Base-by-base conservation (phyloP, 805 yeast species). In the Candida adriatica region DNA sequence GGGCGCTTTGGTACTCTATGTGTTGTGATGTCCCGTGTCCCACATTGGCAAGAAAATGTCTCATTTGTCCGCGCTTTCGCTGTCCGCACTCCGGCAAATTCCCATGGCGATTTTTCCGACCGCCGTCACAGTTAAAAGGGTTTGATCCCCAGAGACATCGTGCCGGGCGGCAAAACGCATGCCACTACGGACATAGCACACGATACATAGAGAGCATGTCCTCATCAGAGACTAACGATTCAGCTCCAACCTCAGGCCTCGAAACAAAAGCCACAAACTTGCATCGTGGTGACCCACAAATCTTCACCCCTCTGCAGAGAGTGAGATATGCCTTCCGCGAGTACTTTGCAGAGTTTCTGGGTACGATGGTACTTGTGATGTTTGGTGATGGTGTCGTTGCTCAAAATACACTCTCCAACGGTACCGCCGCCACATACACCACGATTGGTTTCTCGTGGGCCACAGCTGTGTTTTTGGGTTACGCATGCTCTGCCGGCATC, bases 391-490 rank as follows among this genome's bases (percentile, higher is more conserved):
- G 73, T 26, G 67, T 64, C 21, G 64, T 61, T 28, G 67, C 70
- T 24, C 78, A 72, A 51, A 55, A 48, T 18, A 45, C 46, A 22
- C 37, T 65, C 5, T 66, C 70, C 8, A 31, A 43, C 3, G 60
- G 54, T 15, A 34, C 43, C 6, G 58, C 58, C 23, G 74, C 74
- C 43, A 57, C 58, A 30, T 64, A 59, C 35, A 61, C 61, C 27
- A 56, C 62, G 13, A 52, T 68, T 31, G 65, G 66, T 4, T 43
- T 70, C 24, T 59, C 66, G n/a, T 71, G 76, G 76, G 78, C 73
- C 27, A 55, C 68, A 22, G 77, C 72, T 1, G 73, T 67, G 23
- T 65, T 68, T 45, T 48, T 70, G 46, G 78, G 76, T 29, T 68
- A 67, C 43, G 56, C 61, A 32, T 56, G 61, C 6, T 61, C 73